These are phyloP conservation scores for Ganoderma sp. DNA, from an alignment of 1,284 basidiomycete species.

Conservation along the genomic window DNA sequence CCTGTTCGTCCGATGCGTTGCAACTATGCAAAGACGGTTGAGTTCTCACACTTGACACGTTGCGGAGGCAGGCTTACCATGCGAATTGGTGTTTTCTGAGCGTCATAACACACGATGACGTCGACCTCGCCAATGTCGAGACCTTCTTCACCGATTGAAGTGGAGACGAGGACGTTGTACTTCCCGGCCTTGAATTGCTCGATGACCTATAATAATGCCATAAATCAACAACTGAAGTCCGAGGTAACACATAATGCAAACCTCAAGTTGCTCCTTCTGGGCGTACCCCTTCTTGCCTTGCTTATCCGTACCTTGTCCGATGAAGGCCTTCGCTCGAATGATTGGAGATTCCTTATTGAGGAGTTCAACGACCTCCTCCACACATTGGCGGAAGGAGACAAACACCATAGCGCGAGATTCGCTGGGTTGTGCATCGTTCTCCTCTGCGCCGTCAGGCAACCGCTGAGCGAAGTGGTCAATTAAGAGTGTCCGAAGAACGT, in stretches of 20 bases:
- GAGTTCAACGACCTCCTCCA: slow-evolving; percentile 88
- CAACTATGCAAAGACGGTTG: slow-evolving; percentile 57
- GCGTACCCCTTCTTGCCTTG: slow-evolving; percentile 86
- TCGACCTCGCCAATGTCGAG: slow-evolving; percentile 99
- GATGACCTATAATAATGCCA: slow-evolving; percentile 64
- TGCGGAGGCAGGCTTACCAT: slow-evolving; percentile 65
- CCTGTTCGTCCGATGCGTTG: slow-evolving; percentile 97
- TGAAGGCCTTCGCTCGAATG: slow-evolving; percentile 82
- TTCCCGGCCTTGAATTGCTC: slow-evolving; percentile 86
- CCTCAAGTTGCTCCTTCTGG: slow-evolving; percentile 92
- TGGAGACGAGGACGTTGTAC: slow-evolving; percentile 94
- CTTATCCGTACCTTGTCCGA: slow-evolving; percentile 91
- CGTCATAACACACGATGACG: slow-evolving; percentile 95
- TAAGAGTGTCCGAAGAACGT: slow-evolving; percentile 76
- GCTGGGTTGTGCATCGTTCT: slow-evolving; percentile 36
- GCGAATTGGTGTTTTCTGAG: slow-evolving; percentile 94
- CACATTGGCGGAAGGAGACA: slow-evolving; percentile 85
- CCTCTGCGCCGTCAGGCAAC: slow-evolving; percentile 54
- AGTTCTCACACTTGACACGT: background rate
- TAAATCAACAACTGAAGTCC: slow-evolving; percentile 10
- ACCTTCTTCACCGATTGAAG: slow-evolving; percentile 98
- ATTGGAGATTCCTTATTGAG: slow-evolving; percentile 76
- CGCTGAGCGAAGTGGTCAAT: slow-evolving; percentile 80
- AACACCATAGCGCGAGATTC: slow-evolving; percentile 95
- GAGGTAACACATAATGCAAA: slow-evolving; percentile 40